Evolutionary conservation across 805 yeast species (phyloP).

Genomic region (Brettanomyces bruxellensis): DNA sequence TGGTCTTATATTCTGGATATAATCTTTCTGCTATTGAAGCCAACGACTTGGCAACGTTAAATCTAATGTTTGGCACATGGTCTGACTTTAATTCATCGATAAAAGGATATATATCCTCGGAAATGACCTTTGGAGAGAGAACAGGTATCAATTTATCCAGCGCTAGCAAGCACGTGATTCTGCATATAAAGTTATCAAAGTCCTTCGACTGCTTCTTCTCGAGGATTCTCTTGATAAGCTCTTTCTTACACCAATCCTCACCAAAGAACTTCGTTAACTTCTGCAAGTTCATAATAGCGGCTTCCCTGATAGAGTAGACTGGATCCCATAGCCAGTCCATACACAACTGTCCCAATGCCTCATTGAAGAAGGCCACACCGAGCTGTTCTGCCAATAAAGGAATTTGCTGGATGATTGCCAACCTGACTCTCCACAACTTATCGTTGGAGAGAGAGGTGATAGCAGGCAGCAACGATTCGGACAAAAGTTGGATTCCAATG

Average conservation of each 20-base stretch:
- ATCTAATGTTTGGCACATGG: constrained; percentile 89
- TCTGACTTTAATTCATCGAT: constrained; percentile 64
- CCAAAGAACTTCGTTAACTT: constrained; percentile 84
- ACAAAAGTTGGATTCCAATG: constrained; percentile 80
- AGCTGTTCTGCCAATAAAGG: constrained; percentile 91
- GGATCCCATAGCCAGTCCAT: constrained; percentile 99
- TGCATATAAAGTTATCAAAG: constrained; percentile 68
- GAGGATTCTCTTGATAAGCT: constrained; percentile 71
- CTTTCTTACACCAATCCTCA: constrained; percentile 83
- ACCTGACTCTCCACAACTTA: constrained; percentile 94
- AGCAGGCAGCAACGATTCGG: constrained; percentile 88
- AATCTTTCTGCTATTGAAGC: constrained; percentile 51
- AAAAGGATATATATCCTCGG: constrained; percentile 69
- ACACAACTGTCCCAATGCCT: constrained; percentile 82
- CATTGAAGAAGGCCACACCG: constrained; percentile 88
- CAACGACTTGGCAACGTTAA: constrained; percentile 86
- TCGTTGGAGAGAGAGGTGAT: constrained; percentile 94
- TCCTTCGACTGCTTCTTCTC: constrained; percentile 29
- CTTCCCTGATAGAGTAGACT: constrained; percentile 92
- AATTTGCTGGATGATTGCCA: constrained; percentile 93
- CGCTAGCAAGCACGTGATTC: constrained; percentile 86
- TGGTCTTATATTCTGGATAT: constrained; percentile 21
- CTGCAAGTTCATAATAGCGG: constrained; percentile 80
- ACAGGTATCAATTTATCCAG: constrained; percentile 76
- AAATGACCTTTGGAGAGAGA: constrained; percentile 46